Evolutionary conservation across 257 asterid genomes (phyloP), one percentile per base, ranked within the genome.

Genomic region (Solanum chmielewskii): DNA sequence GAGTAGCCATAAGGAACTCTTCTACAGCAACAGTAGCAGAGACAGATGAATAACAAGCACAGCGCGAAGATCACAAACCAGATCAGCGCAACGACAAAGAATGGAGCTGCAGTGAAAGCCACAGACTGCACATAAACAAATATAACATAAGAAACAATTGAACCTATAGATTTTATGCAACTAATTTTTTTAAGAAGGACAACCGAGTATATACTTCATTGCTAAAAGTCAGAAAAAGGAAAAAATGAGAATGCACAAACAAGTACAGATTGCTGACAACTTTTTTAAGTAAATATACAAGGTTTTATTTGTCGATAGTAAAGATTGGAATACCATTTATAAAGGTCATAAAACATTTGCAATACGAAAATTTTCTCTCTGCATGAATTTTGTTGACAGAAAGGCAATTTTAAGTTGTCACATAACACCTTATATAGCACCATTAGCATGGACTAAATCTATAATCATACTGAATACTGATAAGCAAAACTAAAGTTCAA

Each of bases 41-140:
- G 44, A 83, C 89, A 90, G 91, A 93, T 89, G 91, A 90, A 85
- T 83, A 85, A 78, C 68, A 92, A 88, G 91, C 92, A 91, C 44
- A 93, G 85, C n/a, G 93, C 97, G 45, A 94, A 95, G 75, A 88
- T 12, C 41, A 88, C 90, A 84, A 95, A 93, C 98, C 98, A 96
- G 86, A 92, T 88, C 31, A 87, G 91, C 33, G 95, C 98, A 87
- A 92, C 84, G 5, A 90, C 64, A 73, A 96, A 94, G 47, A 96
- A 89, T 11, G 98, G 97, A 77, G 81, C 93, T 25, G 94, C 96
- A 11, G 96, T 93, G 89, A 91, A 95, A 64, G 87, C 89, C 82
- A 96, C 98, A 9, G 98, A 95, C 98, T 93, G 97, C 95, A 88
- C 45, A 49, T n/a, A 81, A 81, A 52, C 29, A 81, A 84, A 86